These are phyloP conservation scores for Fusarium bactridioides DNA, from an alignment of 2,329 filamentous ascomycete species.

Conservation along the genomic window DNA sequence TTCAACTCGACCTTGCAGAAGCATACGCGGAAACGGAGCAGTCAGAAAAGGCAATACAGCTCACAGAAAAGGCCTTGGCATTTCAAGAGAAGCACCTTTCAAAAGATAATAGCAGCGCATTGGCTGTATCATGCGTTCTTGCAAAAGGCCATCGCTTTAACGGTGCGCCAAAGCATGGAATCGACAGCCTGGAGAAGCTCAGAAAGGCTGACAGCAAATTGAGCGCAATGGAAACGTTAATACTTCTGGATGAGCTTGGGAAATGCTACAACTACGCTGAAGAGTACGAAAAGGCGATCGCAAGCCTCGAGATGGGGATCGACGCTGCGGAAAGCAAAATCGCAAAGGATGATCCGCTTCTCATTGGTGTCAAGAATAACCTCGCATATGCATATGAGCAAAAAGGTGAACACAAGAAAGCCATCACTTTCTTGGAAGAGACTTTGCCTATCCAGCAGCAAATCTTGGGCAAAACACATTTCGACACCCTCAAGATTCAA, in stretches of 20 bases:
- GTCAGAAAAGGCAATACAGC: not conserved
- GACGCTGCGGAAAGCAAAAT: fast-evolving
- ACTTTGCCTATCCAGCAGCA: fast-evolving
- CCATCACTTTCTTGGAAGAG: not conserved
- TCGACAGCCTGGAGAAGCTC: not conserved
- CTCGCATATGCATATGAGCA: not conserved
- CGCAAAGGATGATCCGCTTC: fast-evolving
- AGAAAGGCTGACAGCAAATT: fast-evolving
- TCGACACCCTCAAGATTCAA: not conserved
- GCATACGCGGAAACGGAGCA: not conserved
- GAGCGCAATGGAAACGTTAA: not conserved
- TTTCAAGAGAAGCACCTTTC: not conserved
- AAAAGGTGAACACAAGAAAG: fast-evolving
- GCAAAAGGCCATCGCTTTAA: not conserved
- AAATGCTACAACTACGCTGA: not conserved
- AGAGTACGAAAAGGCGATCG: not conserved
- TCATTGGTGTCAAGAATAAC: fast-evolving
- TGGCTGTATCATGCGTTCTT: not conserved
- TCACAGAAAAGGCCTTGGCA: fast-evolving
- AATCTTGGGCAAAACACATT: fast-evolving
- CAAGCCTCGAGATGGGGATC: fast-evolving
- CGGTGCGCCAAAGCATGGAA: no score
- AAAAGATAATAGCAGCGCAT: not conserved
- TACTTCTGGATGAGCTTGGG: not conserved
- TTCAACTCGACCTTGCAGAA: not conserved